Evolutionary conservation across 2,329 filamentous ascomycete species (phyloP).

Genomic region (Coniochaeta sp.): DNA sequence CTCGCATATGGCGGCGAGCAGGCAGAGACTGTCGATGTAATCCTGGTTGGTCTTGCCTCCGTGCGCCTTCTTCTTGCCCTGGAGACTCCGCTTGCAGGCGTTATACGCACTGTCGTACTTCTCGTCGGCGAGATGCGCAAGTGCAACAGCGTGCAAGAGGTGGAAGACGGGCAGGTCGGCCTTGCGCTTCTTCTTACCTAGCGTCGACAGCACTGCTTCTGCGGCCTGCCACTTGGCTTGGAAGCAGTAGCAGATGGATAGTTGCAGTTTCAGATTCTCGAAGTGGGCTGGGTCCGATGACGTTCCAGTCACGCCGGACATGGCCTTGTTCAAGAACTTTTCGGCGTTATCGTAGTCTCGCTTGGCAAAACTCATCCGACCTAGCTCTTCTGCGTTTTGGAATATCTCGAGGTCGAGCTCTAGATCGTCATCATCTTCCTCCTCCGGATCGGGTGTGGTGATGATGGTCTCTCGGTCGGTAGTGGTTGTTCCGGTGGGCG

Average conservation of each 20-base stretch:
- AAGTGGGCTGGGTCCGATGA: background rate
- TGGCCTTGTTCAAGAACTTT: conserved; percentile 1
- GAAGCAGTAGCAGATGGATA: conserved; percentile 1
- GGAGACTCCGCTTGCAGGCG: background rate
- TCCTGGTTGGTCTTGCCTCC: conserved; percentile 2
- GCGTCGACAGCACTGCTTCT: background rate
- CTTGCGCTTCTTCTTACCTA: conserved; percentile 2
- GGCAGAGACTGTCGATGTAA: background rate
- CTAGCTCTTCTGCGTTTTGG: background rate
- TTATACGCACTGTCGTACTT: conserved; percentile 1
- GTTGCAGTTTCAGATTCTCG: conserved; percentile 1
- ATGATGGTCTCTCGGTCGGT: background rate
- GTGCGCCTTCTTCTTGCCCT: conserved; percentile 2
- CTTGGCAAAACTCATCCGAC: conserved; percentile 1
- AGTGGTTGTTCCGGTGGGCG: background rate
- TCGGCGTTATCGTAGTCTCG: conserved; percentile 1
- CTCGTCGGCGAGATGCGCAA: background rate
- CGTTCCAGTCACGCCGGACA: background rate
- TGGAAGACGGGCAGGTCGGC: background rate
- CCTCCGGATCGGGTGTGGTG: background rate
- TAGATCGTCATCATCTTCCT: conserved; percentile 1
- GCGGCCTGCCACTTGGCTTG: background rate
- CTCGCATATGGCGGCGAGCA: conserved; percentile 1
- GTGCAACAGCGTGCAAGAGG: background rate
- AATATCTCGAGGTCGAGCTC: conserved; percentile 1